Percentiles rank a stretch among this genome's conserved stretches.
These are phyloP conservation scores for Picochlorum sp. DNA, from an alignment of 139 green algal genomes.

Conservation along the genomic window DNA sequence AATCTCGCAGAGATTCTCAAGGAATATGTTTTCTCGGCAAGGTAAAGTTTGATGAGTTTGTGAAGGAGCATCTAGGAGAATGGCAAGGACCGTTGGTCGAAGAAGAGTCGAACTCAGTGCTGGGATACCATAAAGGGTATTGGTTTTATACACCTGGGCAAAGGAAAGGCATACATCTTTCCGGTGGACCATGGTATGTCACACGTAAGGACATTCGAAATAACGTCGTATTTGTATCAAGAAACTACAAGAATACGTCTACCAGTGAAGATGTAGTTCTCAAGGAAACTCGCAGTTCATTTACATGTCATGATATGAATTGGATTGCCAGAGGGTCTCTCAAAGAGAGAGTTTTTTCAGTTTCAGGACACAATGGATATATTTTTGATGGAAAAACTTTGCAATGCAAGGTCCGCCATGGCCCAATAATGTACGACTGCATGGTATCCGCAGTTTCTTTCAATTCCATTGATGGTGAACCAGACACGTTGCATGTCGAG, in stretches of 20 bases:
- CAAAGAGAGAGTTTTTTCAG: no score
- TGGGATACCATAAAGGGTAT: slow-evolving; percentile 70
- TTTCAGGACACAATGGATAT: no score
- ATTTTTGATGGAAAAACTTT: no score
- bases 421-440: slow-evolving; percentile 57
- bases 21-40: slow-evolving; percentile 99
- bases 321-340: slow-evolving; percentile 42
- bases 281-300: slow-evolving; percentile 32
- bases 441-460: slow-evolving; percentile 21
- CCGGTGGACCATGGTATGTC: slow-evolving; percentile 94
- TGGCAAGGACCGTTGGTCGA: slow-evolving; percentile 82
- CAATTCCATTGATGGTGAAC: no score
- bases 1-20: slow-evolving; percentile 84
- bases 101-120: slow-evolving; percentile 48
- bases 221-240: slow-evolving; percentile 82
- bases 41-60: slow-evolving; percentile 85
- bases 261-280: neutral
- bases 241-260: slow-evolving; percentile 42
- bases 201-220: slow-evolving; percentile 63
- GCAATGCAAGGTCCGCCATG: slow-evolving; percentile 68
- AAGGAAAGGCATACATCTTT: slow-evolving; percentile 77
- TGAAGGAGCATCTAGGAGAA: slow-evolving; percentile 73
- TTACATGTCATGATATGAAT: slow-evolving; percentile 49
- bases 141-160: slow-evolving; percentile 97
- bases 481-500: slow-evolving; percentile 15